Evolutionary conservation across 805 yeast species (phyloP).

Genomic region (Ogataea pignaliae): DNA sequence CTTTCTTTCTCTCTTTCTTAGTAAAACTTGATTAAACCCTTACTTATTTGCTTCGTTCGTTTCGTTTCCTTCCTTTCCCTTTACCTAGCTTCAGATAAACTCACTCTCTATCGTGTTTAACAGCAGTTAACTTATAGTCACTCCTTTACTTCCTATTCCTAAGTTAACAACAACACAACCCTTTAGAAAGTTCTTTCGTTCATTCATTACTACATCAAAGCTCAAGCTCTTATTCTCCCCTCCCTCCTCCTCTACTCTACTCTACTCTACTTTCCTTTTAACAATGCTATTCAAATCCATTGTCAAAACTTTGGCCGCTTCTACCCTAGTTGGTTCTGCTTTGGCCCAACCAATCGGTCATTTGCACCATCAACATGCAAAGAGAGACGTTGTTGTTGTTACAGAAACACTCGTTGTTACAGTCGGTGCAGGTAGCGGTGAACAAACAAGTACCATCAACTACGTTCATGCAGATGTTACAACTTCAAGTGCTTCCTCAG

Average conservation of each 20-base stretch:
- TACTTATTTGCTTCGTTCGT: too few species aligned
- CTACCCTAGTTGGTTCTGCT: conserved; percentile 46
- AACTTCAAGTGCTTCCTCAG: conserved; percentile 8
- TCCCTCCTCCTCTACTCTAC: too few species aligned
- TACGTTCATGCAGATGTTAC: conserved; percentile 26
- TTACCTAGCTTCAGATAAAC: conserved; percentile 1
- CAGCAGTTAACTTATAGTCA: conserved; percentile 17
- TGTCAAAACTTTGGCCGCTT: conserved; percentile 40
- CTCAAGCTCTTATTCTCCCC: too few species aligned
- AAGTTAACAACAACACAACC: too few species aligned
- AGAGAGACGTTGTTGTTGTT: conserved; percentile 48
- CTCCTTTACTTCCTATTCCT: conserved; percentile 12
- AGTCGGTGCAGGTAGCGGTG: conserved; percentile 33
- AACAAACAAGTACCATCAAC: conserved; percentile 27
- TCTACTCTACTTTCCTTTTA: background rate
- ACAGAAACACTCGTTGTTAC: conserved; percentile 48
- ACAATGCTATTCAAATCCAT: conserved; percentile 29
- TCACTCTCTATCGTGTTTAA: background rate
- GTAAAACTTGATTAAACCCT: too few species aligned
- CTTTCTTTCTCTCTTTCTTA: too few species aligned
- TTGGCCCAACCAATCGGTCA: conserved; percentile 59
- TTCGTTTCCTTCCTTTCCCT: background rate
- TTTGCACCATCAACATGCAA: conserved; percentile 56
- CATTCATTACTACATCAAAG: too few species aligned
- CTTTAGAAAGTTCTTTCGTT: too few species aligned